phyloP scores from a whole-genome alignment of 257 asterid species.

The Nicotiana obtusifolia region DNA sequence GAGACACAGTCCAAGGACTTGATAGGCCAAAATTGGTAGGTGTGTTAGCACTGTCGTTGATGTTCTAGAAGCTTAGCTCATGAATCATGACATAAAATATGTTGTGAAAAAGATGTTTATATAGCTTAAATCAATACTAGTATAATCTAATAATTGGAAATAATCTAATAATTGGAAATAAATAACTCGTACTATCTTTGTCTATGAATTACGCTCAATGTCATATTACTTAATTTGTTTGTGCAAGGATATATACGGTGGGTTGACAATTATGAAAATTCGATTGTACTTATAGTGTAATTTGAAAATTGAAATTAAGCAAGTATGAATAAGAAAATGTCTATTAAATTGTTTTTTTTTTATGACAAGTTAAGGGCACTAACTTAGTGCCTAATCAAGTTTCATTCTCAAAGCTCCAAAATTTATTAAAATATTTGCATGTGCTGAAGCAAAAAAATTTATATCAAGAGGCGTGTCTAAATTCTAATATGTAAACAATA shows the following conservation, averaged over 20 bases:
- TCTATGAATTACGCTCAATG: not conserved
- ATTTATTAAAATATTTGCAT: not conserved
- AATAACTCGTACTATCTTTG: not conserved
- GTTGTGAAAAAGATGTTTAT: not conserved
- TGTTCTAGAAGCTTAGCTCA: constrained; percentile 28
- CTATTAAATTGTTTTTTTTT: not conserved
- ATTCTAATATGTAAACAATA: too few species aligned
- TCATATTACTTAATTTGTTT: not conserved
- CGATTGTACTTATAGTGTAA: not conserved
- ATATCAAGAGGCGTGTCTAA: not conserved
- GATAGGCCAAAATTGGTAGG: constrained; percentile 23
- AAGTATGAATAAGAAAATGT: too few species aligned
- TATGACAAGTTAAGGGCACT: not conserved
- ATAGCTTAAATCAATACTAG: not conserved
- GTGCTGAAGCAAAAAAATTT: not conserved
- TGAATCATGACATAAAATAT: not conserved
- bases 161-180: not conserved
- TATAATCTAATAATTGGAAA: not conserved
- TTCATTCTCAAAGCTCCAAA: not conserved
- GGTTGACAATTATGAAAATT: not conserved
- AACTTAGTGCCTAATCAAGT: not conserved
- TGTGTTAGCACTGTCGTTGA: constrained; percentile 10
- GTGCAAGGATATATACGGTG: not conserved
- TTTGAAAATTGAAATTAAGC: too few species aligned
- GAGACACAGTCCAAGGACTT: constrained; percentile 16